Evolutionary conservation across 2,329 filamentous ascomycete species (phyloP), one percentile per base, ranked within the genome.

Genomic region (Stagonosporopsis tanaceti): DNA sequence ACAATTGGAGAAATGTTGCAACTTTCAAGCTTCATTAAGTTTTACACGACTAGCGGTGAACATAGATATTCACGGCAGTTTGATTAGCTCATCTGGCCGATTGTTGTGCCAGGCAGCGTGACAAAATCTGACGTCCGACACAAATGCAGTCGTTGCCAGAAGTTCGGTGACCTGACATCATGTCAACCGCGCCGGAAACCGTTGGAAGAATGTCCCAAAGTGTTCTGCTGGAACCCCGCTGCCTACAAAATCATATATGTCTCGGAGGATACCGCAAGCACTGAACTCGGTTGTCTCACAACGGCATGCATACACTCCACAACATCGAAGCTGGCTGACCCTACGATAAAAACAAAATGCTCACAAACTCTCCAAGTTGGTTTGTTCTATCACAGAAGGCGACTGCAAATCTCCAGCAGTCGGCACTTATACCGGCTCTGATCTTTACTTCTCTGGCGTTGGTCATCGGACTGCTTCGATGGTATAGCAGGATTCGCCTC

Each of bases 351-450:
- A 4, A 15, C 40, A 57, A 1, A 17, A 70, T 70, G 64, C 54
- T 57, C 8, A 54, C 47, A 14, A 50, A 66, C 25, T 58, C 63
- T 6, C 65, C 70, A 27, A 66, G 59, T 37, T 75, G 67, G 70
- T 62, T 65, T 40, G 32, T 69, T 2, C 30, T 70, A 9, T 67
- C 66, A 1, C 59, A 65, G 1, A 47, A 66, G 38, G 67, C 64
- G 6, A 61, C 65, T 2, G 66, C 64, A 28, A 58, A 65, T 28
- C 69, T 76, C 37, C 48, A 56, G 6, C 63, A 59, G 40, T 50
- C 65, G 6, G 67, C 70, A 3, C 59, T 77, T 2, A 42, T 68
- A 2, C 66, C 70, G 4, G 61, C 72, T 6, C 54, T 72, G 3
- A 35, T 65, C 2, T 66, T 72, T 39, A 72, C 69, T 2, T 22